Conservation (phyloP, 225 moss, liverwort and hornwort species). For the Sphagnum contortum region DNA sequence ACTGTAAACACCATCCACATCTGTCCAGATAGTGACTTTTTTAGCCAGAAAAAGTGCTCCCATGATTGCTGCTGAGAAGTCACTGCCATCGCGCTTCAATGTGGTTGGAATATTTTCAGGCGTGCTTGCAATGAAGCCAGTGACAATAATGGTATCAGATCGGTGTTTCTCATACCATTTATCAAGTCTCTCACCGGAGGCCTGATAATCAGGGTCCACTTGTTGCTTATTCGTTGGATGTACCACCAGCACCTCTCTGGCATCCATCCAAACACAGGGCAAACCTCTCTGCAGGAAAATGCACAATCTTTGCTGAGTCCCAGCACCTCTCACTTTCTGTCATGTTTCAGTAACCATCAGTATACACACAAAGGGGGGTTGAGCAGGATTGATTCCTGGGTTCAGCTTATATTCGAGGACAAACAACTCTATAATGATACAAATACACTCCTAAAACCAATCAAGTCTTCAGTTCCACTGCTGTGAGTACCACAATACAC, state of each 20-base stretch:
- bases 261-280: slow-evolving; percentile 98
- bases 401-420: too few relatives aligned
- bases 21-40: slow-evolving; percentile 92
- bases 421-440: too few relatives aligned
- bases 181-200: slow-evolving; percentile 56
- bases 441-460: too few relatives aligned
- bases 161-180: slow-evolving; percentile 78
- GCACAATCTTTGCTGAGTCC: too few relatives aligned
- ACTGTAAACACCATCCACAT: slow-evolving; percentile 93
- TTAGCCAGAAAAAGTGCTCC: slow-evolving; percentile 72
- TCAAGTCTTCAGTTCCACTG: too few relatives aligned
- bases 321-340: too few relatives aligned
- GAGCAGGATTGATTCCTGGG: too few relatives aligned
- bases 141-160: slow-evolving; percentile 78
- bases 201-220: slow-evolving; percentile 93
- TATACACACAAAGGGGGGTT: too few relatives aligned
- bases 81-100: slow-evolving; percentile 96
- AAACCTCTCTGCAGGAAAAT: slow-evolving; percentile 65
- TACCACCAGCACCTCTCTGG: slow-evolving; percentile 89
- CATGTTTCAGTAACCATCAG: too few relatives aligned
- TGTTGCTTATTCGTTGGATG: slow-evolving; percentile 57
- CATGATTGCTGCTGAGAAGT: slow-evolving; percentile 94
- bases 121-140: slow-evolving; percentile 96
- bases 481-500: too few relatives aligned
- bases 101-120: slow-evolving; percentile 72